Evolutionary conservation across 441 rosid species (phyloP).

Genomic region (Sinapis alba): DNA sequence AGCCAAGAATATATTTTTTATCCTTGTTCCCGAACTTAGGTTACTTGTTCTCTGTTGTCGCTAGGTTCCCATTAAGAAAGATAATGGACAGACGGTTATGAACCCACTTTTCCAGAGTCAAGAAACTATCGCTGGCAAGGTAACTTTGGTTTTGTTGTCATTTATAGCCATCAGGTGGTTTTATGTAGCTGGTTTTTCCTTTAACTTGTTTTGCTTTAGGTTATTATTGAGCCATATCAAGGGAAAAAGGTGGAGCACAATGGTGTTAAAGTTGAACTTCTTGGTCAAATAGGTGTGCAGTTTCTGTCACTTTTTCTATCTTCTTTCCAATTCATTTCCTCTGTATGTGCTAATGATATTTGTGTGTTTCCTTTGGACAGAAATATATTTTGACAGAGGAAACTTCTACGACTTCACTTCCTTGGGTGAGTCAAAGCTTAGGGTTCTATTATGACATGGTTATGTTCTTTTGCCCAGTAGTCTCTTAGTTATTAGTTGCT

Average conservation of each 20-base stretch:
- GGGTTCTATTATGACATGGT: constrained; percentile 1
- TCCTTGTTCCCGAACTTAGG: neutral
- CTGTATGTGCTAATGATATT: constrained; percentile 3
- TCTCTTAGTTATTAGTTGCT: neutral
- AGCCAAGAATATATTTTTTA: neutral
- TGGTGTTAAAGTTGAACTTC: constrained; percentile 97
- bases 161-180: neutral
- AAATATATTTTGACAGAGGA: constrained; percentile 92
- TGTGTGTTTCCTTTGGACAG: constrained; percentile 44
- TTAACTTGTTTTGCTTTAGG: constrained; percentile 44
- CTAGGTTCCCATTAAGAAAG: constrained; percentile 93
- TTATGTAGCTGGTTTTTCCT: neutral
- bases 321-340: neutral
- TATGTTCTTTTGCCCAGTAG: neutral
- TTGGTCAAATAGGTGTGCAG: constrained; percentile 91
- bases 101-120: constrained; percentile 94
- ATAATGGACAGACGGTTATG: constrained; percentile 84
- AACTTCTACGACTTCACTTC: constrained; percentile 98
- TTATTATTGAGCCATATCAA: constrained; percentile 79
- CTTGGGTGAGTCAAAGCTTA: constrained; percentile 67
- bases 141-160: constrained; percentile 28
- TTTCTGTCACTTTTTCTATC: constrained; percentile 5
- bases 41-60: neutral
- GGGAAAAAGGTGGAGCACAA: constrained; percentile 96
- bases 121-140: constrained; percentile 95